A percentile compares a stretch with the other conserved stretches of the same genome.
phyloP scores from a whole-genome alignment of 148 eudicot species.

The Talinum fruticosum region DNA sequence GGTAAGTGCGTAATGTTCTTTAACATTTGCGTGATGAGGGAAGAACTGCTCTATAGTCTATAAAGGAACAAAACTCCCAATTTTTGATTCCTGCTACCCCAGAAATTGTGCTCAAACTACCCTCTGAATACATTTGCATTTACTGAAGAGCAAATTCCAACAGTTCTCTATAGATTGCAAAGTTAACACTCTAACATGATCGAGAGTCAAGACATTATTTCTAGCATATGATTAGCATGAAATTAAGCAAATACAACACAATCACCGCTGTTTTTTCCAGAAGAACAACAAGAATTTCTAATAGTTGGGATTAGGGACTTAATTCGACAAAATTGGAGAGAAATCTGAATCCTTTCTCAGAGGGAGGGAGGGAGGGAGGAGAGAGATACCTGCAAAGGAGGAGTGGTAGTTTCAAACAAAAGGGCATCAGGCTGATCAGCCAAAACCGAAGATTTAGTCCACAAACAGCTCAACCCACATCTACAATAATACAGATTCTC shows the following conservation, averaged over 20 bases:
- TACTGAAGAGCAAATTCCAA: too few relatives aligned
- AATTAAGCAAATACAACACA: not conserved
- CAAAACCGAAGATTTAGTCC: conserved; percentile 83
- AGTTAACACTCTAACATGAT: too few relatives aligned
- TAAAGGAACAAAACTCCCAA: not conserved
- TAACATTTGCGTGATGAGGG: not conserved
- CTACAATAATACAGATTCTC: conserved; percentile 78
- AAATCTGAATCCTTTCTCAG: not conserved
- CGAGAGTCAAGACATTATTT: too few relatives aligned
- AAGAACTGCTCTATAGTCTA: not conserved
- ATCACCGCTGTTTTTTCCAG: not conserved
- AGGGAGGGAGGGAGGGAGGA: not conserved
- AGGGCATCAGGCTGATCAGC: conserved; percentile 90
- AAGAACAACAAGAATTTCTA: not conserved
- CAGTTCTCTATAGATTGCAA: too few relatives aligned
- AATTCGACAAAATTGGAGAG: not conserved
- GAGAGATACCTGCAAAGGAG: conserved; percentile 59
- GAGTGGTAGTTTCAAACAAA: conserved; percentile 74
- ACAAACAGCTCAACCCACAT: conserved; percentile 86
- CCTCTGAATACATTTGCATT: not conserved
- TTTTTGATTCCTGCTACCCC: not conserved
- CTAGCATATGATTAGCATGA: not conserved
- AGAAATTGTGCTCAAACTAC: not conserved
- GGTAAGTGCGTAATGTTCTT: not conserved
- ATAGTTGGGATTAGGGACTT: not conserved